These are phyloP conservation scores for Carex pumila DNA, from an alignment of 176 grass and related monocot species.

Conservation along the genomic window DNA sequence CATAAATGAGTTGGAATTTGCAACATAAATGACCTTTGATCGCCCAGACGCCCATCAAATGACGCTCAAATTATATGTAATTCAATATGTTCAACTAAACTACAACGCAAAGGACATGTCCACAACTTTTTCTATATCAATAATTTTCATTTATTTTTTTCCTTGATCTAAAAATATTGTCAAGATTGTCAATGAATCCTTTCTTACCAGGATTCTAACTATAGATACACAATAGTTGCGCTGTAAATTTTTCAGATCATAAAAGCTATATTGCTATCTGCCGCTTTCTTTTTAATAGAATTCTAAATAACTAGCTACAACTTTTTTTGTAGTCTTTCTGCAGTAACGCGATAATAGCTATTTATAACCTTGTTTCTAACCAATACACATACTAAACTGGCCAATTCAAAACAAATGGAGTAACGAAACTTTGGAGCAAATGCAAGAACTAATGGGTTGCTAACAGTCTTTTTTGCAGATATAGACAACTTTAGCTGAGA, in stretches of 20 bases:
- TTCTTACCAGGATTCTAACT: no score
- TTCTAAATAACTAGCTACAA: no score
- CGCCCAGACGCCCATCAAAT: not conserved
- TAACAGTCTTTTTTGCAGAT: not conserved
- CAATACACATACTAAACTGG: not conserved
- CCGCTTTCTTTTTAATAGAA: no score
- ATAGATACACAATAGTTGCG: no score
- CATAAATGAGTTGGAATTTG: not conserved
- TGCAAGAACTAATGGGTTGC: not conserved
- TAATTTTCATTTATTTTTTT: not conserved
- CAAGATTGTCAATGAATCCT: not conserved
- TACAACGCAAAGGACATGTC: not conserved
- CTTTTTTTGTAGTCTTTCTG: no score
- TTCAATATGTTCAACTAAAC: not conserved
- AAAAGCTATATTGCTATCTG: no score
- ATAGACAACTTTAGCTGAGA: not conserved
- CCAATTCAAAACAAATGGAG: not conserved
- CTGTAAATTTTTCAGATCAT: not conserved
- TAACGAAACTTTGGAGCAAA: not conserved
- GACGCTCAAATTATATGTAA: not conserved
- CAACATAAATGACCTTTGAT: not conserved
- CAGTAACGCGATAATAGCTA: no score
- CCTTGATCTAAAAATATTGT: not conserved
- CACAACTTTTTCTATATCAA: not conserved
- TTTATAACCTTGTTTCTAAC: no score